Evolutionary conservation across 208 protist species (phyloP), one percentile per base, ranked within the genome.

Genomic region (Leishmania amazonensis): DNA sequence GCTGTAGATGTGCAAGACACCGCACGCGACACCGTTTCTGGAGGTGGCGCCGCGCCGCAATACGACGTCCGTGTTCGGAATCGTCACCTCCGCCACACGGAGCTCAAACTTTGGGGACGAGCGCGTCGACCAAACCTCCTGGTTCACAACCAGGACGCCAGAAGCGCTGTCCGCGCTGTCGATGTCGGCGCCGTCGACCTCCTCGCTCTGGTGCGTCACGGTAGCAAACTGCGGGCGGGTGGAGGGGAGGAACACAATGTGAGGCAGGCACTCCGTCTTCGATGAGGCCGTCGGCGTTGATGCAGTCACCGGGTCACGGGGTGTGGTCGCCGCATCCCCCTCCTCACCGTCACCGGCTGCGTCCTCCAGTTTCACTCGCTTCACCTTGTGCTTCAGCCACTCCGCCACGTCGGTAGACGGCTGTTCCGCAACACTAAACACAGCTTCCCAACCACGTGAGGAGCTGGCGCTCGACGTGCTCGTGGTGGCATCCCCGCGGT

Each of bases 161-260:
- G 89, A 90, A 9, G 91, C 91, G 5, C 60, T 38, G 2, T 75
- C 82, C n/a, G 78, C 75, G 51, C 73, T 64, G 71, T 87, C 84
- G 42, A 85, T 9, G 28, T 80, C 81, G 17, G 58, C 45, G 3
- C 83, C 87, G 62, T 86, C 83, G 21, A 87, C 76, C 13, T 81
- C 78, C n/a, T 80, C 87, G 57, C 80, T 81, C 17, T 90, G 91
- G 75, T 96, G 95, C 15, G 93, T 95, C 31, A 96, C 90, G 15
- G 90, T 62, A 1, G 90, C 93, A 81, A 97, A 97, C 28, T 82
- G 81, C 24, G 93, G 95, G 9, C 91, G 85, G 47, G 87, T 90
- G 3, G 95, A 97, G 15, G 95, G 95, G 31, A 95, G 67, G 80
- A 97, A 96, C 78, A 97, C 74, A 28, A 97, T 85, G 80, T 97